Percentiles rank a stretch among this genome's conserved stretches.
Conservation (phyloP, 2,329 filamentous ascomycete genomes). For the Colletotrichum karsti region DNA sequence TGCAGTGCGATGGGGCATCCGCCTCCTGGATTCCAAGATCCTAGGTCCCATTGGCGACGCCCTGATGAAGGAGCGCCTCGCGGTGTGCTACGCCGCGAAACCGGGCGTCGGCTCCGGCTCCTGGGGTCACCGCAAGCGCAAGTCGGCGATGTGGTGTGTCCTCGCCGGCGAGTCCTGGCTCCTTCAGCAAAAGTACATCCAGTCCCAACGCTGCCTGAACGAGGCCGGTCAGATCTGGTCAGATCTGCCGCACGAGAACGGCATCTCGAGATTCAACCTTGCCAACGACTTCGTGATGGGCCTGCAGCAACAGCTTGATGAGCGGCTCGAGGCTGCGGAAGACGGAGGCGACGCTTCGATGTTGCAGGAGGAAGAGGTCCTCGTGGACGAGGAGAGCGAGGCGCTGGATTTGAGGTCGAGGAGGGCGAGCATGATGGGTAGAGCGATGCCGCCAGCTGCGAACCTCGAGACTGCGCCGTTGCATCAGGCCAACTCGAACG, state of each 20-base stretch:
- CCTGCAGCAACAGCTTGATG: slow-evolving; percentile 59
- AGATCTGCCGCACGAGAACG: slow-evolving; percentile 56
- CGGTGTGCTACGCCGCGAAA: slow-evolving; percentile 83
- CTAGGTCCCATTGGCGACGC: slow-evolving; percentile 81
- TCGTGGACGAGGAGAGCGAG: slow-evolving; percentile 62
- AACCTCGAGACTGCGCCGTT: slow-evolving; percentile 62
- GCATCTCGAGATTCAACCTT: slow-evolving; percentile 57
- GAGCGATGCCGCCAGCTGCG: slow-evolving; percentile 44
- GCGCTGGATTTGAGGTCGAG: slow-evolving; percentile 62
- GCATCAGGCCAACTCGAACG: slow-evolving; percentile 31
- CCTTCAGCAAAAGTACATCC: slow-evolving; percentile 76
- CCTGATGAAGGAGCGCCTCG: slow-evolving; percentile 85
- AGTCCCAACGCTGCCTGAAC: slow-evolving; percentile 81
- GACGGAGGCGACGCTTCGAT: slow-evolving; percentile 35
- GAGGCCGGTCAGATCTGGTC: slow-evolving; percentile 69
- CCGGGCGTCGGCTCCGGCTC: slow-evolving; percentile 66
- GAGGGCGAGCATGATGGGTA: slow-evolving; percentile 63
- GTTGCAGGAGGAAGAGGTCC: slow-evolving; percentile 46
- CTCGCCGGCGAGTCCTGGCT: slow-evolving; percentile 88
- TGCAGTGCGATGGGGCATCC: slow-evolving; percentile 84
- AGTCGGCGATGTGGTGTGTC: slow-evolving; percentile 89
- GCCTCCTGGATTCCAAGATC: slow-evolving; percentile 81
- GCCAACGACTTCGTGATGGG: slow-evolving; percentile 62
- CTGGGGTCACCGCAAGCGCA: slow-evolving; percentile 79
- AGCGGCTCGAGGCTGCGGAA: slow-evolving; percentile 51